A percentile compares a stretch with the other conserved stretches of the same genome.
Conservation (phyloP, 371 early-diverging fungal species). For the Apophysomyces ossiformis region DNA sequence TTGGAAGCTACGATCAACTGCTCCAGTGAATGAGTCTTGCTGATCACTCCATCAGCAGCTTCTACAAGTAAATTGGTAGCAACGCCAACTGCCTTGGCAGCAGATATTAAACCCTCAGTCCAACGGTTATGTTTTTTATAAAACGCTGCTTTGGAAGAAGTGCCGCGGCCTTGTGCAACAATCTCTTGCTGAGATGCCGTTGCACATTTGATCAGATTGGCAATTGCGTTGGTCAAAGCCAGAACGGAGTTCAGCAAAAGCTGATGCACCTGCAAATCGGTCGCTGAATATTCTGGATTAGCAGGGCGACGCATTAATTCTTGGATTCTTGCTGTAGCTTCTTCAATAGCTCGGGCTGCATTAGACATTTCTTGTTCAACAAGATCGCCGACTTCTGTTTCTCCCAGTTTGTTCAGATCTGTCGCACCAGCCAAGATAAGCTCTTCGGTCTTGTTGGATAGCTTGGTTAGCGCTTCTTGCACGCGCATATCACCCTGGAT, state of each 20-base stretch:
- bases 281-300: conserved; percentile 71
- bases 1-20: conserved; percentile 95
- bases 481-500: conserved; percentile 77
- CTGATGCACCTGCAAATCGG: conserved; percentile 87
- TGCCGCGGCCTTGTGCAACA: conserved; percentile 91
- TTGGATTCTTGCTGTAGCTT: conserved; percentile 84
- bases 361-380: conserved; percentile 94
- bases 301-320: conserved; percentile 78
- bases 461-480: conserved; percentile 69
- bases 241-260: conserved; percentile 89
- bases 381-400: conserved; percentile 87
- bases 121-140: conserved; percentile 99
- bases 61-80: conserved; percentile 94
- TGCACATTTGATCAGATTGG: conserved; percentile 91
- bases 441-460: conserved; percentile 78
- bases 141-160: conserved; percentile 86
- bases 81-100: conserved; percentile 93
- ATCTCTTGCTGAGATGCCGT: conserved; percentile 96
- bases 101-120: conserved; percentile 98
- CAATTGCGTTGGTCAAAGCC: conserved; percentile 94
- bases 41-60: conserved; percentile 94
- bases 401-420: conserved; percentile 67
- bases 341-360: conserved; percentile 92
- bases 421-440: conserved; percentile 74
- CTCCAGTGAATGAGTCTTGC: conserved; percentile 89